These are phyloP conservation scores for Wickerhamiella kurtzmanii DNA, from an alignment of 805 yeast genomes.

Conservation along the genomic window DNA sequence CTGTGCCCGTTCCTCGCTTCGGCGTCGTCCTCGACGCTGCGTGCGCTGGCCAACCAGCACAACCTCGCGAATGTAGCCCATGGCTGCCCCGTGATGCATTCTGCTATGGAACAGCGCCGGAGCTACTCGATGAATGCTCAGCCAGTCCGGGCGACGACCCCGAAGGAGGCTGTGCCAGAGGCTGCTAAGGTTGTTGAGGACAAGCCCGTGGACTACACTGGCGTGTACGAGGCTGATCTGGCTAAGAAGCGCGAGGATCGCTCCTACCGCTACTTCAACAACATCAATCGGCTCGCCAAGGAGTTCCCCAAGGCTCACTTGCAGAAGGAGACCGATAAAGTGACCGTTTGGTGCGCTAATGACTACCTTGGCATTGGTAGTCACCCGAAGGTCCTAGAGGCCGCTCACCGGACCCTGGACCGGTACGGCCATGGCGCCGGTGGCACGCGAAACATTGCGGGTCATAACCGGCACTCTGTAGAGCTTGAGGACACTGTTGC, in stretches of 20 bases:
- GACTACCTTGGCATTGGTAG: conserved; percentile 94
- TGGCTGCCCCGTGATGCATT: conserved; percentile 84
- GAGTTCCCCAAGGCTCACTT: conserved; percentile 93
- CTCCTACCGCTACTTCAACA: conserved; percentile 92
- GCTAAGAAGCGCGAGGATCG: conserved; percentile 68
- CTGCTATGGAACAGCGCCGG: conserved; percentile 40
- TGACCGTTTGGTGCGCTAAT: conserved; percentile 98
- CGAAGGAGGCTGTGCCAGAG: conserved; percentile 8
- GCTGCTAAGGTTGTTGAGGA: neutral
- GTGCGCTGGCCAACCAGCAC: conserved; percentile 35
- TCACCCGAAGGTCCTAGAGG: conserved; percentile 54
- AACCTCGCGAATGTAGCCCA: conserved; percentile 45
- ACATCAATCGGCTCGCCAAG: conserved; percentile 86
- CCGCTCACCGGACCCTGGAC: conserved; percentile 68
- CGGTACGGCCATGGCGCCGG: conserved; percentile 98
- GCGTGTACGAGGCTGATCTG: conserved; percentile 53
- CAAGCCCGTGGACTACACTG: conserved; percentile 44
- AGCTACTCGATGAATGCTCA: conserved; percentile 29
- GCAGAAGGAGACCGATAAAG: conserved; percentile 59
- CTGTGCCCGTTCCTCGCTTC: conserved; percentile 72
- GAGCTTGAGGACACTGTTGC: conserved; percentile 77
- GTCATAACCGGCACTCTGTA: conserved; percentile 87
- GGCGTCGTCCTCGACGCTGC: conserved; percentile 45
- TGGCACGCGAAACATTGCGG: conserved; percentile 97
- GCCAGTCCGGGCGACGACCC: conserved; percentile 20